phyloP scores from a whole-genome alignment of 345 rosid species.

The Camelina neglecta region DNA sequence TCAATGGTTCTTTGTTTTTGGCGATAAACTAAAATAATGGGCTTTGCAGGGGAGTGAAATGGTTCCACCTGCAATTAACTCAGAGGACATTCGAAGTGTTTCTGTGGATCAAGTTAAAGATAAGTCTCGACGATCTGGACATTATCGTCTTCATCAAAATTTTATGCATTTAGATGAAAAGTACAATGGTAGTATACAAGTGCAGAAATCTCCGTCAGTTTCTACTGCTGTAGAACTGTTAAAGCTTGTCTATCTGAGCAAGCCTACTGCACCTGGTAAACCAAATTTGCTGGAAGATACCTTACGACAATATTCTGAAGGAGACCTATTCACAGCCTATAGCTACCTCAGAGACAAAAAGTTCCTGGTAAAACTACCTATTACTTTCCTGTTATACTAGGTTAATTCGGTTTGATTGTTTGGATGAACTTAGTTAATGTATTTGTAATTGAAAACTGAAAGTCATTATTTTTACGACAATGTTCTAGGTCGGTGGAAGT shows the following conservation, averaged over 20 bases:
- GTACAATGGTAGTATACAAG: slow-evolving; percentile 50
- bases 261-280: slow-evolving; percentile 63
- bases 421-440: slow-evolving; percentile 23
- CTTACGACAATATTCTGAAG: slow-evolving; percentile 81
- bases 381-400: slow-evolving; percentile 6
- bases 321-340: slow-evolving; percentile 90
- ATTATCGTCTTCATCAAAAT: slow-evolving; percentile 57
- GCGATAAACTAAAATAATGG: slow-evolving; percentile 26
- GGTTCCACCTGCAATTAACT: slow-evolving; percentile 47
- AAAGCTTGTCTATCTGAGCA: slow-evolving; percentile 88
- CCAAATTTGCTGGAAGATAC: slow-evolving; percentile 79
- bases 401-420: background rate
- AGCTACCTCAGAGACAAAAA: slow-evolving; percentile 89
- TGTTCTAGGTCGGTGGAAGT: slow-evolving; percentile 82
- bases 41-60: slow-evolving; percentile 49
- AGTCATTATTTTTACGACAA: slow-evolving; percentile 24
- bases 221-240: slow-evolving; percentile 91
- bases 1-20: slow-evolving; percentile 23
- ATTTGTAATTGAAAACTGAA: slow-evolving; percentile 24
- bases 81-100: slow-evolving; percentile 45
- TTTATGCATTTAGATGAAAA: slow-evolving; percentile 62
- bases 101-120: slow-evolving; percentile 50
- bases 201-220: slow-evolving; percentile 73
- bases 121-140: slow-evolving; percentile 51
- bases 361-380: slow-evolving; percentile 62